A percentile compares a stretch with the other conserved stretches of the same genome.
Evolutionary conservation across 2,329 filamentous ascomycete species (phyloP).

Genomic region (Aspergillus sp.): DNA sequence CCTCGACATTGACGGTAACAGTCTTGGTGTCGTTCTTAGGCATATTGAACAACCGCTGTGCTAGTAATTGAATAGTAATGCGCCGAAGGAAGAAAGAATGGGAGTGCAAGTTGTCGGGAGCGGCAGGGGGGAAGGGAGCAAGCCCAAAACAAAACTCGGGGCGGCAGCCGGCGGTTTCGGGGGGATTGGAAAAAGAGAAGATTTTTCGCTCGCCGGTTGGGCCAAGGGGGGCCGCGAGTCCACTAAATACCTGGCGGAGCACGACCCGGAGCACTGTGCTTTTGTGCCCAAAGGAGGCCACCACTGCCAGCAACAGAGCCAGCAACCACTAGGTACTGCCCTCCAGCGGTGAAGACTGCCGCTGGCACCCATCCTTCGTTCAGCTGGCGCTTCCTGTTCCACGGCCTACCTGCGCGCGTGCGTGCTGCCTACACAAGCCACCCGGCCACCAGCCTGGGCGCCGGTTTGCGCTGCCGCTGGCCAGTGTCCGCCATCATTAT

Average conservation of each 20-base stretch:
- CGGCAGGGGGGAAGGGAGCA: neutral
- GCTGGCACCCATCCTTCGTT: neutral
- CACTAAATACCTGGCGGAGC: slow-evolving; percentile 19
- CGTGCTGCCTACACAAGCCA: neutral
- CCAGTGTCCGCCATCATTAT: neutral
- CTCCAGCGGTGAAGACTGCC: neutral
- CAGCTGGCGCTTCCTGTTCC: no score
- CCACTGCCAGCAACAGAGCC: neutral
- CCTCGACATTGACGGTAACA: slow-evolving; percentile 60
- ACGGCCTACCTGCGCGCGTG: no score
- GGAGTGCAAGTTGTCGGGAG: slow-evolving; percentile 42
- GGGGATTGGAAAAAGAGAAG: slow-evolving; percentile 17
- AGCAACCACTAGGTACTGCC: neutral
- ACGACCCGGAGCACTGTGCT: neutral
- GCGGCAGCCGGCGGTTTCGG: slow-evolving; percentile 13
- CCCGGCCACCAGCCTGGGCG: neutral
- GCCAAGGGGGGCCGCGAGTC: slow-evolving; percentile 14
- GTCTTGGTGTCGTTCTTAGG: slow-evolving; percentile 39
- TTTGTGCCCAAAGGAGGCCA: neutral
- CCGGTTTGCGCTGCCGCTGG: neutral
- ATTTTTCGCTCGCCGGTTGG: slow-evolving; percentile 23
- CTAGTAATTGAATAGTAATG: slow-evolving; percentile 6
- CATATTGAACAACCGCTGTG: slow-evolving; percentile 48
- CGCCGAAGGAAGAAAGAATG: slow-evolving; percentile 37
- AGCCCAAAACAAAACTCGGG: slow-evolving; percentile 9